Base-by-base conservation (phyloP, 2,329 filamentous ascomycete genomes). In the Sporothrix phasma region DNA sequence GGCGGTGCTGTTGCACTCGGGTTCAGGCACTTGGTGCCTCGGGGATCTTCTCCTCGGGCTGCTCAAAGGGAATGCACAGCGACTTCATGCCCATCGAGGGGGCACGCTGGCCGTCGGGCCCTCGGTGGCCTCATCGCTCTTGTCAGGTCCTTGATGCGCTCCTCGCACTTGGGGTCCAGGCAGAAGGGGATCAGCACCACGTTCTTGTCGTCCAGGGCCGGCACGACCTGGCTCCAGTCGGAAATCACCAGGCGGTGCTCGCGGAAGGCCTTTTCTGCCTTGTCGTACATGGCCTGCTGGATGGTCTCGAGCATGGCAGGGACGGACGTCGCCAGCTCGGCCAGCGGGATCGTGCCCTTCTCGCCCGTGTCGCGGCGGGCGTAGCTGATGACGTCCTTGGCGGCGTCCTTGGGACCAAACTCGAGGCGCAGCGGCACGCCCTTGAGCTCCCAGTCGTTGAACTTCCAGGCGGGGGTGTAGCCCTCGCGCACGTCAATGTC, bases 381-480 rank as follows among this genome's bases (percentile, higher is more conserved):
- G 67, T 84, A 90, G 68, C 88, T 90, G 69, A 97, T 88, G 47
- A 92, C 89, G 65, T 88, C 84, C 74, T 92, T 90, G 68, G 89
- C 90, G 13, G 88, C 88, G 73, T 97, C 94, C 77, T 96, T 96
- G 71, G 94, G 93, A 5, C 95, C 95, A 73, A 96, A 96, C 76
- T 99, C 94, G 65, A 99, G 83, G 66, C 94, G 89, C 43, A 99
- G 84, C 54, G 95, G 94, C 47, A 97, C 89, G 74, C 95, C 94
- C 78, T 93, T 95, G 71, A 97, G 83, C 76, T 99, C 95, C 91
- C 92, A 97, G 77, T 99, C 92, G 78, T 95, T 96, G 81, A 99
- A 99, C 78, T 99, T 99, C 87, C 89, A 97, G 68, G 91, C 92
- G 45, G 94, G 92, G 66, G 92, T 85, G 86, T 97, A 96, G 69